Evolutionary conservation across 140 eudicot genomes (phyloP).

Genomic region (Erigeron philadelphicus): DNA sequence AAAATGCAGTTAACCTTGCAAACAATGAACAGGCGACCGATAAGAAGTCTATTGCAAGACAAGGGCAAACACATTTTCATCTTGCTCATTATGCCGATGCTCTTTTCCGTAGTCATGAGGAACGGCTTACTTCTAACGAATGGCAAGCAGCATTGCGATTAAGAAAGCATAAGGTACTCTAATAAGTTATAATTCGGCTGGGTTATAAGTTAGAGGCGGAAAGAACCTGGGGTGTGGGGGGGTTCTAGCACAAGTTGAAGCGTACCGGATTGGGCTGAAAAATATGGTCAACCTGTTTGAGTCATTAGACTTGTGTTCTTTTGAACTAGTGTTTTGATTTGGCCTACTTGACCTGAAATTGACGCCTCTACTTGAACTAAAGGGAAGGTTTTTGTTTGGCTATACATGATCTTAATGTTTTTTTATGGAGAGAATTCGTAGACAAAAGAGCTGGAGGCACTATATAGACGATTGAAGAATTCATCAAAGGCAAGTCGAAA

Average conservation of each 20-base stretch:
- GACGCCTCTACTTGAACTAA: neutral
- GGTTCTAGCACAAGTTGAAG: no score
- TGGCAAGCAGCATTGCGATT: conserved; percentile 98
- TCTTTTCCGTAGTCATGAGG: conserved; percentile 82
- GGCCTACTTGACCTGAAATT: neutral
- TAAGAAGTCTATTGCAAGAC: conserved; percentile 49
- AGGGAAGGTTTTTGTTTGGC: conserved; percentile 15
- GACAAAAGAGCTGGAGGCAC: conserved; percentile 88
- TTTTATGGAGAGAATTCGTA: conserved; percentile 29
- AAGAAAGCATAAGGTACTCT: conserved; percentile 80
- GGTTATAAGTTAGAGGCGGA: neutral
- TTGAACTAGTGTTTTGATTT: neutral
- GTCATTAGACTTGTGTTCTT: neutral
- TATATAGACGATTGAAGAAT: conserved; percentile 65
- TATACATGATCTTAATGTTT: conserved; percentile 8
- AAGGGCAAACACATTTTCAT: conserved; percentile 82
- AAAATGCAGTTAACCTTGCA: conserved; percentile 76
- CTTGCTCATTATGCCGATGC: conserved; percentile 98
- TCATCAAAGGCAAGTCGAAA: conserved; percentile 62
- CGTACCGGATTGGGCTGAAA: no score
- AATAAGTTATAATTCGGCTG: neutral
- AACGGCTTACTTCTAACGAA: conserved; percentile 79
- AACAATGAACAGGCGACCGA: conserved; percentile 44
- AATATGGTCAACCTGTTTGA: neutral
- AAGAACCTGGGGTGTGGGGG: neutral